These are phyloP conservation scores for Arthrinium puccinioides DNA, from an alignment of 2,329 filamentous ascomycete species.

Conservation along the genomic window DNA sequence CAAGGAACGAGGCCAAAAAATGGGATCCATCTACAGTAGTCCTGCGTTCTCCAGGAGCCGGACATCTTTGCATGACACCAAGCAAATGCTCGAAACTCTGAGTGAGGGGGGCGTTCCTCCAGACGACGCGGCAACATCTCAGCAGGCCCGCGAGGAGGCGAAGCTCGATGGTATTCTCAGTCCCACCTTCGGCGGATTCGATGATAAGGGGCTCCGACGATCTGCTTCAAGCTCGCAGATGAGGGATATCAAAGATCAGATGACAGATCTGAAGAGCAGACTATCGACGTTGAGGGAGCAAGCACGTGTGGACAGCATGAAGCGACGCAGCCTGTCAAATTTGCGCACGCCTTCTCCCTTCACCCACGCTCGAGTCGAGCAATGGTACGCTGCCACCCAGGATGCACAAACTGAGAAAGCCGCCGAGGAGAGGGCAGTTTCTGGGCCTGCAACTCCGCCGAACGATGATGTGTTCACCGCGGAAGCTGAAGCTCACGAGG, in stretches of 20 bases:
- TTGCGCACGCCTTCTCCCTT: constrained; percentile 72
- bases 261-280: constrained; percentile 78
- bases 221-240: constrained; percentile 68
- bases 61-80: constrained; percentile 31
- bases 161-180: constrained; percentile 33
- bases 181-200: constrained; percentile 34
- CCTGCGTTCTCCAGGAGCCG: constrained; percentile 19
- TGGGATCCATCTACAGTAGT: constrained; percentile 16
- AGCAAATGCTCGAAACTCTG: constrained; percentile 42
- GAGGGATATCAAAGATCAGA: constrained; percentile 70
- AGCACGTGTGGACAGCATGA: constrained; percentile 70
- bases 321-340: constrained; percentile 69
- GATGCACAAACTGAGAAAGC: constrained; percentile 5
- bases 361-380: constrained; percentile 57
- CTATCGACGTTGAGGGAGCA: constrained; percentile 75
- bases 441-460: constrained; percentile 4
- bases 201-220: constrained; percentile 48
- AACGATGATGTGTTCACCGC: constrained; percentile 1
- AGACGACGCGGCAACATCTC: constrained; percentile 16
- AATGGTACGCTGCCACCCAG: constrained; percentile 35
- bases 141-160: constrained; percentile 18
- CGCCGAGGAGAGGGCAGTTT: constrained; percentile 6
- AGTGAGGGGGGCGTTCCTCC: constrained; percentile 43
- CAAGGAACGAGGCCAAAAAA: no score
- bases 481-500: not conserved